Evolutionary conservation across 768 basidiomycete species (phyloP).

Genomic region (Serendipita vermifera): DNA sequence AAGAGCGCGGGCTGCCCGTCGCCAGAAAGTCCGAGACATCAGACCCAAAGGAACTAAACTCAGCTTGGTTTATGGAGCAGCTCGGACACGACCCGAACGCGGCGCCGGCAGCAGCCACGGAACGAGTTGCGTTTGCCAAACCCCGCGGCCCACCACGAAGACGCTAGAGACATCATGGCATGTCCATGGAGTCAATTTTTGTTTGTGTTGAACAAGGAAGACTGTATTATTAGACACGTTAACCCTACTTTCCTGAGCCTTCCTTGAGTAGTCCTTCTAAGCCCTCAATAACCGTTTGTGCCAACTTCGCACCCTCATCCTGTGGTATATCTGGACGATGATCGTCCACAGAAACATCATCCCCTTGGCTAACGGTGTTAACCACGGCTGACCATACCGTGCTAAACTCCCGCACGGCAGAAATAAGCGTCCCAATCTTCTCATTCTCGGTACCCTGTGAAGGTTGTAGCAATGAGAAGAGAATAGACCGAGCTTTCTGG

Average conservation of each 20-base stretch:
- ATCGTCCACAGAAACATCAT: background rate
- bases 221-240: background rate
- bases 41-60: slow-evolving; percentile 59
- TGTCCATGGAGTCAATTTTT: background rate
- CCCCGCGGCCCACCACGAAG: slow-evolving; percentile 4
- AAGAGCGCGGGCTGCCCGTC: slow-evolving; percentile 22
- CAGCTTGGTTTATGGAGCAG: slow-evolving; percentile 45
- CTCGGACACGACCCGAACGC: slow-evolving; percentile 28
- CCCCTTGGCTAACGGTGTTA: slow-evolving; percentile 12
- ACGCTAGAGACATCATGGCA: background rate
- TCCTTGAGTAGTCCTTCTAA: background rate
- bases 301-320: background rate
- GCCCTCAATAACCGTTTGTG: background rate
- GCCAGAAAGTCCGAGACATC: slow-evolving; percentile 69
- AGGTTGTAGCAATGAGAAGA: slow-evolving; percentile 24
- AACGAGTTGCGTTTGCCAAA: background rate
- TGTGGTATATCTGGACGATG: background rate
- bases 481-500: slow-evolving; percentile 19
- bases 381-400: slow-evolving; percentile 28
- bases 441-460: slow-evolving; percentile 24
- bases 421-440: slow-evolving; percentile 26
- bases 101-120: background rate
- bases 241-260: background rate
- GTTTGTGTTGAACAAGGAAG: background rate
- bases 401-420: slow-evolving; percentile 30